Evolutionary conservation across 1,284 basidiomycete genomes (phyloP).

Genomic region (Puccinia brachypodii): DNA sequence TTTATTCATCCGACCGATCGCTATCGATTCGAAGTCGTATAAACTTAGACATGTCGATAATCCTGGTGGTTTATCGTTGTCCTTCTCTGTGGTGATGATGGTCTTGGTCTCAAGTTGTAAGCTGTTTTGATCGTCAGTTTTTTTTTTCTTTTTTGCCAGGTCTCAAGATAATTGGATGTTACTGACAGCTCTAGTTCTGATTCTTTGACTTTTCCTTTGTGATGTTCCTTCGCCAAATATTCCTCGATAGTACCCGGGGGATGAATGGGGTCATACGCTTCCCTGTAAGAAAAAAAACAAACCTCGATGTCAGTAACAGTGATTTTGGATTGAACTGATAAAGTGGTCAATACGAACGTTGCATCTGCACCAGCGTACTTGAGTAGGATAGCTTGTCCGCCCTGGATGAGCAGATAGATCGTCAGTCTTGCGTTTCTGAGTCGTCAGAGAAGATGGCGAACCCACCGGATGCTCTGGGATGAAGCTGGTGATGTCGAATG

Average conservation of each 20-base stretch:
- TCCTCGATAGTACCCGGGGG: conserved; percentile 82
- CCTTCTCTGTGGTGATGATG: neutral
- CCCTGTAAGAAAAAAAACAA: neutral
- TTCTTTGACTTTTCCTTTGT: conserved; percentile 70
- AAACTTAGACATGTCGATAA: conserved; percentile 57
- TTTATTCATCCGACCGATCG: conserved; percentile 69
- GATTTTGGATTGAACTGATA: neutral
- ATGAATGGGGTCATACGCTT: conserved; percentile 66
- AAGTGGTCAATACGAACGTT: conserved; percentile 5
- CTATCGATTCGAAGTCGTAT: conserved; percentile 88
- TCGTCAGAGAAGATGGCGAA: neutral
- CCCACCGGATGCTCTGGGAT: conserved; percentile 40
- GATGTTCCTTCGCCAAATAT: conserved; percentile 73
- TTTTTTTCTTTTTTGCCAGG: conserved; percentile 46
- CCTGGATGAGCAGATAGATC: neutral
- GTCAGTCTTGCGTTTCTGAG: neutral
- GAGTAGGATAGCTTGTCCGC: conserved; percentile 39
- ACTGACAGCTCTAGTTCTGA: conserved; percentile 64
- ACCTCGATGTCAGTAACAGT: neutral
- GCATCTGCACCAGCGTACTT: conserved; percentile 46
- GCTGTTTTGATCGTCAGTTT: neutral
- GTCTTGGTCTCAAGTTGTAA: neutral
- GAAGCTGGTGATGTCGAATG: conserved; percentile 38
- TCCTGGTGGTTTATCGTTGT: conserved; percentile 29
- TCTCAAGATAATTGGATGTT: conserved; percentile 51